Evolutionary conservation across 73 alveolate species (phyloP).

Genomic region (Tetrahymena thermophila): DNA sequence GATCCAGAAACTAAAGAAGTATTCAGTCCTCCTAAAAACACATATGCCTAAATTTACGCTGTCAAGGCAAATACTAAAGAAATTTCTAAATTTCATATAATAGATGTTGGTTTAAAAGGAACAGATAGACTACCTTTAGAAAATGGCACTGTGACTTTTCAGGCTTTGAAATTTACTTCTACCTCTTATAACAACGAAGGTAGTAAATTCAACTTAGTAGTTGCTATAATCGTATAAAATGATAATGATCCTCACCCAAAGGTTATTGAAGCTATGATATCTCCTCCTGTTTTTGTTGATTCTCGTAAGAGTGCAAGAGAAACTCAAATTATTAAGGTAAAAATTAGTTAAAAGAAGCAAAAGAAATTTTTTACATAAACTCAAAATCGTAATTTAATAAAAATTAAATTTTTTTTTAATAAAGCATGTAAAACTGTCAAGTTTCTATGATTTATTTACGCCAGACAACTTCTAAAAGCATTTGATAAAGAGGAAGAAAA

Average conservation of each 20-base stretch:
- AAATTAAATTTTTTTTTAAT: neutral
- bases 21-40: slow-evolving; percentile 30
- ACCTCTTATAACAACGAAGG: slow-evolving; percentile 44
- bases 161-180: slow-evolving; percentile 37
- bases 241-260: slow-evolving; percentile 6
- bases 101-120: slow-evolving; percentile 41
- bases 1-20: slow-evolving; percentile 34
- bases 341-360: neutral
- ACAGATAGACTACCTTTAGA: slow-evolving; percentile 1
- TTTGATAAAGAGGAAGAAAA: slow-evolving; percentile 30
- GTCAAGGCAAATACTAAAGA: slow-evolving; percentile 14
- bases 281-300: slow-evolving; percentile 46
- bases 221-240: slow-evolving; percentile 22
- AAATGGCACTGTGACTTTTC: neutral
- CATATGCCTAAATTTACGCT: slow-evolving; percentile 25
- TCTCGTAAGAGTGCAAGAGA: slow-evolving; percentile 41
- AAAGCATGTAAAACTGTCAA: slow-evolving; percentile 4
- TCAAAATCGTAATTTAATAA: neutral
- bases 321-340: neutral
- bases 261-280: slow-evolving; percentile 23
- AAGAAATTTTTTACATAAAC: neutral
- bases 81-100: neutral
- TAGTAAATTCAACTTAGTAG: slow-evolving; percentile 22
- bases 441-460: slow-evolving; percentile 26
- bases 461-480: slow-evolving; percentile 22